Conservation (phyloP, 495 filamentous ascomycete genomes). For the Acidomyces sp. region DNA sequence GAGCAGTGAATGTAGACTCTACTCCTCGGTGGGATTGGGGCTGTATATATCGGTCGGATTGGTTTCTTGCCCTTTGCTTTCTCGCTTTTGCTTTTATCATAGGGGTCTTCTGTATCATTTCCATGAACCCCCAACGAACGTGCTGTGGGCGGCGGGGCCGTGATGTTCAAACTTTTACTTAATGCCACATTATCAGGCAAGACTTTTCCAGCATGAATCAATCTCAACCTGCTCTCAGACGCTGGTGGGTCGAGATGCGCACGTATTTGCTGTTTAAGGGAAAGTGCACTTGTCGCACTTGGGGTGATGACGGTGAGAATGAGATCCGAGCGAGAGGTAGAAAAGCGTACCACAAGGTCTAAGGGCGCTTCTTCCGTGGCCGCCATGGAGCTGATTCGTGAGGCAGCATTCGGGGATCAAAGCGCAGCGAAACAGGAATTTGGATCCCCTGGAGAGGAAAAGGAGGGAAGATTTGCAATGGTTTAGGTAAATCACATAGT, state of each 20-base stretch:
- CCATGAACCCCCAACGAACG: constrained; percentile 12
- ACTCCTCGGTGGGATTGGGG: too few species aligned
- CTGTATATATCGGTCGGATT: constrained; percentile 28
- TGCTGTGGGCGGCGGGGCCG: constrained; percentile 34
- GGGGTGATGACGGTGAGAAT: constrained; percentile 59
- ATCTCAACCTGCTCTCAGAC: constrained; percentile 55
- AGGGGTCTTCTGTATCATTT: too few species aligned
- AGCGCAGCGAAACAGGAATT: too few species aligned
- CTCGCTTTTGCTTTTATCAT: constrained; percentile 20
- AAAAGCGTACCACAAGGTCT: constrained; percentile 76
- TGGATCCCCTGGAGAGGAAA: too few species aligned
- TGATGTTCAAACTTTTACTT: constrained; percentile 46
- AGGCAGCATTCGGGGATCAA: too few species aligned
- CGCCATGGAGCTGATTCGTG: too few species aligned
- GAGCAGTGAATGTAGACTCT: constrained; percentile 82
- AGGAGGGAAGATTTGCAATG: too few species aligned
- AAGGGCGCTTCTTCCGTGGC: constrained; percentile 24
- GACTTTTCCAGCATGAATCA: constrained; percentile 79
- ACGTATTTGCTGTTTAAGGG: constrained; percentile 73
- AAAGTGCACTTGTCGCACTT: constrained; percentile 51
- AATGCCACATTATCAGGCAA: constrained; percentile 59
- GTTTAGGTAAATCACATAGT: too few species aligned
- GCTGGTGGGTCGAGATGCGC: constrained; percentile 48
- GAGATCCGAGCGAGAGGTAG: constrained; percentile 69
- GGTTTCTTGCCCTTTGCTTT: constrained; percentile 47